Percentiles rank a stretch among this genome's conserved stretches.
phyloP scores from a whole-genome alignment of 306 rosid species.

The Lathyrus sativus region DNA sequence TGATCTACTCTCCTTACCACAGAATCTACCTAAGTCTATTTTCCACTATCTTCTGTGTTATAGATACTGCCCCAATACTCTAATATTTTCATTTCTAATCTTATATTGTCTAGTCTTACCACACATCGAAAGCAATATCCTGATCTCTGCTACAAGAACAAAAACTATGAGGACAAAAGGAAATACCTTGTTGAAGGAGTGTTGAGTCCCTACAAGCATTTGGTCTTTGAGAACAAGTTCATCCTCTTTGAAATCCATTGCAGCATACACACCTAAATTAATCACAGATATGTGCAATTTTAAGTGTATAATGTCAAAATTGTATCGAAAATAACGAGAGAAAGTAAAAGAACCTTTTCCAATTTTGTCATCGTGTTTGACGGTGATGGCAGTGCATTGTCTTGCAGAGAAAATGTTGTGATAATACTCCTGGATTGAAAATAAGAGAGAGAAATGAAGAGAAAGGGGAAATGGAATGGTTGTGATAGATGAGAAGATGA shows the following conservation, averaged over 20 bases:
- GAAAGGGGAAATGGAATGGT: background rate
- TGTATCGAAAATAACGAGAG: too few species aligned
- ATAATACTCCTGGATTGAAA: constrained; percentile 58
- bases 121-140: too few species aligned
- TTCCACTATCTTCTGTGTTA: too few species aligned
- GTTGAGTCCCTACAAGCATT: constrained; percentile 77
- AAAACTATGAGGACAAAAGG: background rate
- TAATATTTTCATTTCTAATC: too few species aligned
- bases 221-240: constrained; percentile 80
- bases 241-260: constrained; percentile 60
- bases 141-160: constrained; percentile 3
- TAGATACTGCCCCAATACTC: too few species aligned
- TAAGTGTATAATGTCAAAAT: too few species aligned
- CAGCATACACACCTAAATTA: constrained; percentile 65
- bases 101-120: too few species aligned
- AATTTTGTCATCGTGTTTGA: constrained; percentile 58
- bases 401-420: constrained; percentile 54
- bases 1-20: too few species aligned
- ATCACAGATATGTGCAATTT: too few species aligned
- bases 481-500: background rate
- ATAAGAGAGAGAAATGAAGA: constrained; percentile 18
- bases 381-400: constrained; percentile 53
- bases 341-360: constrained; percentile 79
- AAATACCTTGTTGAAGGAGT: constrained; percentile 76
- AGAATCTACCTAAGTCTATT: too few species aligned